These are phyloP conservation scores for Pistacia integerrima DNA, from an alignment of 345 rosid species.

Conservation along the genomic window DNA sequence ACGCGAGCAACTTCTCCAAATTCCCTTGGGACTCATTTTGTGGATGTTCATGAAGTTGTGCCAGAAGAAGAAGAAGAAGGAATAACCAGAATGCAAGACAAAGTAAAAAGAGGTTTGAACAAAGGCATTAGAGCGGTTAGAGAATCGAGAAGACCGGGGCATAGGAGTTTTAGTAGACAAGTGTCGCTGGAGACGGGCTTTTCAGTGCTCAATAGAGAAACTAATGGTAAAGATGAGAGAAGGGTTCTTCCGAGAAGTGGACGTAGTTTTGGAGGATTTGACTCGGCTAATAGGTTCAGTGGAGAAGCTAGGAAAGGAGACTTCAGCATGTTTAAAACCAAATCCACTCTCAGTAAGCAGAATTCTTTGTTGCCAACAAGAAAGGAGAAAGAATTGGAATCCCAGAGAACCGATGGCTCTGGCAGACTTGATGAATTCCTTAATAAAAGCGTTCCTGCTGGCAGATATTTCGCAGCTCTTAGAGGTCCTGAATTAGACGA, in stretches of 20 bases:
- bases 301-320: slow-evolving; percentile 65
- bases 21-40: slow-evolving; percentile 41
- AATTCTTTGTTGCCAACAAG: slow-evolving; percentile 67
- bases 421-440: slow-evolving; percentile 49
- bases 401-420: slow-evolving; percentile 36
- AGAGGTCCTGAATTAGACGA: slow-evolving; percentile 92
- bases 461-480: slow-evolving; percentile 96
- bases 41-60: slow-evolving; percentile 69
- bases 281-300: slow-evolving; percentile 32
- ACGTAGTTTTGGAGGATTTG: slow-evolving; percentile 82
- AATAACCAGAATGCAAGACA: slow-evolving; percentile 27
- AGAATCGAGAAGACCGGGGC: slow-evolving; percentile 44
- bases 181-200: slow-evolving; percentile 91
- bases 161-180: slow-evolving; percentile 62
- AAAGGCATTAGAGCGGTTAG: slow-evolving; percentile 30
- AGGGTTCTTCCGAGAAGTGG: slow-evolving; percentile 73
- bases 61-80: slow-evolving; percentile 45
- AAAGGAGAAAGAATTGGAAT: slow-evolving; percentile 53
- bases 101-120: slow-evolving; percentile 22
- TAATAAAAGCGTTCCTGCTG: slow-evolving; percentile 76
- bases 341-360: slow-evolving; percentile 76
- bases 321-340: slow-evolving; percentile 79
- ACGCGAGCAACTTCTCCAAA: slow-evolving; percentile 23
- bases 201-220: slow-evolving; percentile 58
- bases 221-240: slow-evolving; percentile 54